A percentile compares a stretch with the other conserved stretches of the same genome.
Evolutionary conservation across 2,329 filamentous ascomycete genomes (phyloP).

Genomic region (Penicillium palitans): DNA sequence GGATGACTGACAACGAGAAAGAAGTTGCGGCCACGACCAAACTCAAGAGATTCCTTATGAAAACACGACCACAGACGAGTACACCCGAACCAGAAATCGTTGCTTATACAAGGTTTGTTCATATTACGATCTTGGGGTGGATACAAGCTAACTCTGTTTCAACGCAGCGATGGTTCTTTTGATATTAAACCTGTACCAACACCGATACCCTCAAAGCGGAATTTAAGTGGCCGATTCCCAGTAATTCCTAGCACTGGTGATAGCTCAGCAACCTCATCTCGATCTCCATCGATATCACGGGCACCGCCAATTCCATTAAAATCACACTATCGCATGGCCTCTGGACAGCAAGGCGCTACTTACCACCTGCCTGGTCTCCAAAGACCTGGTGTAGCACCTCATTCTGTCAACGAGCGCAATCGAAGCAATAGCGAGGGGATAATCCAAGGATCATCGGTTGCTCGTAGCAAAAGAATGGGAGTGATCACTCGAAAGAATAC

Average conservation of each 20-base stretch:
- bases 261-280: conserved; percentile 66
- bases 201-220: conserved; percentile 54
- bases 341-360: conserved; percentile 39
- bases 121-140: background rate
- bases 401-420: conserved; percentile 60
- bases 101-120: conserved; percentile 45
- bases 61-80: conserved; percentile 45
- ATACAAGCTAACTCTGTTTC: conserved; percentile 13
- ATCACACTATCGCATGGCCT: conserved; percentile 70
- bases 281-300: conserved; percentile 66
- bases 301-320: conserved; percentile 76
- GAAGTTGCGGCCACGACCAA: conserved; percentile 61
- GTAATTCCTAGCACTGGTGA: conserved; percentile 51
- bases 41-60: conserved; percentile 57
- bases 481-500: conserved; percentile 59
- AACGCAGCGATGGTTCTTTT: conserved; percentile 66
- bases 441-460: conserved; percentile 47
- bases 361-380: conserved; percentile 53
- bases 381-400: conserved; percentile 71
- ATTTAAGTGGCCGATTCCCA: conserved; percentile 58
- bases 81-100: conserved; percentile 48
- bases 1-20: conserved; percentile 59
- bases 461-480: conserved; percentile 60
- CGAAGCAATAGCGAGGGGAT: conserved; percentile 64
- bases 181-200: conserved; percentile 73